Base-by-base conservation (phyloP, 495 filamentous ascomycete species). In the Lophiotrema nucula region DNA sequence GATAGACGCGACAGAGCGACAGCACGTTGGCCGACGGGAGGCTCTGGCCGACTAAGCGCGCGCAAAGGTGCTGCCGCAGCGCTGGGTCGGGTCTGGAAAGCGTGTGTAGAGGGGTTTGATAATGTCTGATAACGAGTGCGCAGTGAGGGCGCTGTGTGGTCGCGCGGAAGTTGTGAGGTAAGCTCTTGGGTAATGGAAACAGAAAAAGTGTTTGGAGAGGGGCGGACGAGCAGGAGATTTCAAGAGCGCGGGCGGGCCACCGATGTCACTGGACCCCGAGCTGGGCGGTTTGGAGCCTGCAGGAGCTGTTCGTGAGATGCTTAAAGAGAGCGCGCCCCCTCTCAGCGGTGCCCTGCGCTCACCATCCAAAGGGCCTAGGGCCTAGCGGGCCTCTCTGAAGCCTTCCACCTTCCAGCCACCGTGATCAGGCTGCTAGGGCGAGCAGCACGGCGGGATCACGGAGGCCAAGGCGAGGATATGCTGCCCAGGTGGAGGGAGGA, bases 161-260 rank as follows among this genome's bases (percentile, higher is more conserved):
- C 48, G 60, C 28, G 46, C 51, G 60, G 53, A 62, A 52, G 53
- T 41, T 46, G 66, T 67, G 68, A 69, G 61, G 65, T 70, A 70
- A 72, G 62, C 68, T 52, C 62, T 70, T 71, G 63, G 65, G 58
- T 74, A 74, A 74, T 72, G 62, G 65, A 69, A 72, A 60, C 49
- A 49, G 65, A 47, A 51, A 37, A 60, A 25, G 44, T 39, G 28
- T 46, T 23, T 23, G 3, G 28, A 45, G 33, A 31, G 58, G 47
- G 53, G 50, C 43, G 53, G 63, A 62, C 52, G 58, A 25, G 42
- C 41, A 45, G 33, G 48, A 47, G 54, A 66, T 58, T 61, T 66
- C 58, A 54, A 53, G 52, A 42, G 23, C 53, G 47, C 49, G 47
- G 53, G 60, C 51, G 57, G 62, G 27, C 56, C 41, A 39, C 45